Base-by-base conservation (phyloP, 2,329 filamentous ascomycete genomes). In the Ilyonectria robusta region DNA sequence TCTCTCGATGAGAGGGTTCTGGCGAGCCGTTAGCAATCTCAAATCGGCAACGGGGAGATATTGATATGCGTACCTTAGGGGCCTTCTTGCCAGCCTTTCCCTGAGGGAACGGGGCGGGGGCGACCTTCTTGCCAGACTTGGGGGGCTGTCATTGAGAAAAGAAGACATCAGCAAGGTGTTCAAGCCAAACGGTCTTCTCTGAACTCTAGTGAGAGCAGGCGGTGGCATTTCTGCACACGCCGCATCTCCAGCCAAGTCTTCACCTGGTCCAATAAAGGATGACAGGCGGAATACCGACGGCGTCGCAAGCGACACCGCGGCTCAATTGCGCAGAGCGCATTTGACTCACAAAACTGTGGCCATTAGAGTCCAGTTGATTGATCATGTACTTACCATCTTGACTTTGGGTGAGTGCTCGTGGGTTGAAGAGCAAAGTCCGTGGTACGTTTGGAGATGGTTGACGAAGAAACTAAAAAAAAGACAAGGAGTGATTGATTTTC, bases 121-220 rank as follows among this genome's bases (percentile, higher is more conserved):
- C 96, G 87, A 94, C 92, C 91, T 98, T 98, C 93, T 98, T 98
- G 89, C 94, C 94, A 82, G 88, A 84, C 89, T 98, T 99, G 84
- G 95, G 93, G 93, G 96, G 94, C 96, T 98, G 89, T 98, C 95
- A 98, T 98, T 96, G 95, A 98, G 95, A 94, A 97, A 95, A 96
- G 93, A 97, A 94, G 92, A 94, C 87, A 94, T 97, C 93, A 98
- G 94, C 92, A 86, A 89, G 88, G 90, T 89, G 91, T 89, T 92
- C 92, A 88, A 88, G 91, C 90, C 85, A 85, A 86, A 86, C 87
- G 88, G 88, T 93, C 92, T 94, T 93, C 91, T 92, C 90, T 92
- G 86, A 93, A 92, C 94, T 97, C 94, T 97, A 97, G 86, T 92
- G 94, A 96, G 92, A 88, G 75, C 74, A 85, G 84, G 80, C 75